These are phyloP conservation scores for Phytophthora brassicae DNA, from an alignment of 352 stramenopile genomes.

Conservation along the genomic window DNA sequence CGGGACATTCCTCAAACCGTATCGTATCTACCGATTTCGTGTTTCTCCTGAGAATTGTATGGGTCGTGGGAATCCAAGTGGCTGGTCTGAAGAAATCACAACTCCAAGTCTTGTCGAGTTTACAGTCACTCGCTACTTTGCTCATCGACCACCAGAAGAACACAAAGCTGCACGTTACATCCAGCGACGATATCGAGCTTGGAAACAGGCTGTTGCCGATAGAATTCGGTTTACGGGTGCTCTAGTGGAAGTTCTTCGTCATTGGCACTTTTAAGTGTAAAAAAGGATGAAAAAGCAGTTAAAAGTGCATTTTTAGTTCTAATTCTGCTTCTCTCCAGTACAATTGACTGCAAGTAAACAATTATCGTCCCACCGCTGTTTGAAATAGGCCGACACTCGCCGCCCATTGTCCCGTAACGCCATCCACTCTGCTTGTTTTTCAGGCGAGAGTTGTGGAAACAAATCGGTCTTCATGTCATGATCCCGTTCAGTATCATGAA, in stretches of 20 bases:
- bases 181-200: constrained; percentile 39
- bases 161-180: constrained; percentile 53
- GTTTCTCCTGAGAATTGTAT: constrained; percentile 53
- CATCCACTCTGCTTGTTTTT: constrained; percentile 27
- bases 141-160: constrained; percentile 44
- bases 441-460: constrained; percentile 21
- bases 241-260: constrained; percentile 17
- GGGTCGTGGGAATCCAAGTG: constrained; percentile 40
- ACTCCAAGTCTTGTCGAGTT: constrained; percentile 73
- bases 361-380: constrained; percentile 36
- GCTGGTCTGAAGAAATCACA: constrained; percentile 30
- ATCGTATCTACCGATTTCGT: constrained; percentile 55
- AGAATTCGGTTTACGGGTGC: constrained; percentile 13
- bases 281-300: too few species aligned
- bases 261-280: constrained; percentile 36
- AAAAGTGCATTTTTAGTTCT: too few species aligned
- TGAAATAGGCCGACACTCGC: constrained; percentile 42
- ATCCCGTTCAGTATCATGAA: constrained; percentile 47
- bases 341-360: constrained; percentile 21
- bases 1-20: constrained; percentile 54
- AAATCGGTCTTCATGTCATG: constrained; percentile 36
- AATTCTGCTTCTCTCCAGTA: not conserved
- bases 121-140: constrained; percentile 59
- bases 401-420: constrained; percentile 29
- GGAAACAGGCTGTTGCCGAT: constrained; percentile 17